Conservation (phyloP, 2,329 filamentous ascomycete species). For the Pseudogymnoascus sp. region DNA sequence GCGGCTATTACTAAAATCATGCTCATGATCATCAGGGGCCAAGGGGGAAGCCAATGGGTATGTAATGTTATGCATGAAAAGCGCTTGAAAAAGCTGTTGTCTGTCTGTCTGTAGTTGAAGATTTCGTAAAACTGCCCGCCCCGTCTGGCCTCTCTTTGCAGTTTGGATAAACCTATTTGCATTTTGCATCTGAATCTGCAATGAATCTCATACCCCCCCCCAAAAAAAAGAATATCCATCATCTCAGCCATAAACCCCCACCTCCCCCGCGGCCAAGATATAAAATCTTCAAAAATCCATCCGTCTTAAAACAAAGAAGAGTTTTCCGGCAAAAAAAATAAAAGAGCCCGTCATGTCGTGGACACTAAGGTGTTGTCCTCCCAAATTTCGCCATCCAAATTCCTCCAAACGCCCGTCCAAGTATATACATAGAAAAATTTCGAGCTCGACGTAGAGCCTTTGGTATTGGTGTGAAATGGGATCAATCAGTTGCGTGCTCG, state of each 20-base stretch:
- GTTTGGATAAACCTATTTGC: not conserved
- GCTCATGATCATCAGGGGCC: no score
- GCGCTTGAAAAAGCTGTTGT: conserved; percentile 1
- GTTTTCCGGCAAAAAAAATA: not conserved
- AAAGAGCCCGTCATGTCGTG: not conserved
- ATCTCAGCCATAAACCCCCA: not conserved
- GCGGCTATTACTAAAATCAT: not conserved
- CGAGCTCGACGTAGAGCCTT: not conserved
- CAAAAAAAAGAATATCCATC: not conserved
- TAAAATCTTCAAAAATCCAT: not conserved
- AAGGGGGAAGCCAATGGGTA: not conserved
- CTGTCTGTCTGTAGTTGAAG: no score
- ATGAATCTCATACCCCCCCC: not conserved
- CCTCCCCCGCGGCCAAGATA: not conserved
- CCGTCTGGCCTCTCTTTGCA: not conserved
- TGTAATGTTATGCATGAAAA: not conserved
- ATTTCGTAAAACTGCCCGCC: conserved; percentile 2
- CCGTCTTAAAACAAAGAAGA: not conserved
- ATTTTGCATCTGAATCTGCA: not conserved
- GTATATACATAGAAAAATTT: conserved; percentile 5
- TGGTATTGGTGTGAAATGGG: not conserved
- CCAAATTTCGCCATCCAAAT: not conserved
- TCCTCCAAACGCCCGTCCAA: conserved; percentile 5
- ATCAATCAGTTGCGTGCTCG: conserved; percentile 45
- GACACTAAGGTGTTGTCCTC: not conserved